Evolutionary conservation across 768 basidiomycete species (phyloP).

Genomic region (Tricholoma terreum): DNA sequence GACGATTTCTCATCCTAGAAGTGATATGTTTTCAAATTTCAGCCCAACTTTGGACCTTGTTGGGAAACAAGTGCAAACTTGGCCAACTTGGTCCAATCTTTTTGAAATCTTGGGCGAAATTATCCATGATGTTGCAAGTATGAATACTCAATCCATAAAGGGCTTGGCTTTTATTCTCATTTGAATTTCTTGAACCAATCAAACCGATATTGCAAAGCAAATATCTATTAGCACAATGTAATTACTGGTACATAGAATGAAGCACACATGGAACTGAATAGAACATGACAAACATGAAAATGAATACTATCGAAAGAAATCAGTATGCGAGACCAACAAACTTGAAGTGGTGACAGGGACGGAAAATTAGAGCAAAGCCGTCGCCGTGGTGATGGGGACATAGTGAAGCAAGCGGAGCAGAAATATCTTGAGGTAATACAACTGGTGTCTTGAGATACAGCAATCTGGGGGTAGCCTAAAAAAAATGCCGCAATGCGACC

Average conservation of each 20-base stretch:
- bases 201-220: neutral
- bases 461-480: neutral
- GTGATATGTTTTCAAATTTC: neutral
- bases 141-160: neutral
- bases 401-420: neutral
- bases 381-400: neutral
- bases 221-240: neutral
- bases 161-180: neutral
- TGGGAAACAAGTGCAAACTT: neutral
- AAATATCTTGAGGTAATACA: neutral
- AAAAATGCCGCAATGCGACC: neutral
- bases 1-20: neutral
- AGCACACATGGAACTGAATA: neutral
- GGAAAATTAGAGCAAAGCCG: neutral
- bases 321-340: neutral
- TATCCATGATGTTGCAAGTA: neutral
- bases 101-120: neutral
- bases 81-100: neutral
- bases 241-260: neutral
- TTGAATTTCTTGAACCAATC: neutral
- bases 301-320: neutral
- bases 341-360: neutral
- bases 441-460: neutral
- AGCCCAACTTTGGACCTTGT: neutral
- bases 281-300: neutral